Conservation (phyloP, 441 rosid species). For the Eugenia klotzschiana region DNA sequence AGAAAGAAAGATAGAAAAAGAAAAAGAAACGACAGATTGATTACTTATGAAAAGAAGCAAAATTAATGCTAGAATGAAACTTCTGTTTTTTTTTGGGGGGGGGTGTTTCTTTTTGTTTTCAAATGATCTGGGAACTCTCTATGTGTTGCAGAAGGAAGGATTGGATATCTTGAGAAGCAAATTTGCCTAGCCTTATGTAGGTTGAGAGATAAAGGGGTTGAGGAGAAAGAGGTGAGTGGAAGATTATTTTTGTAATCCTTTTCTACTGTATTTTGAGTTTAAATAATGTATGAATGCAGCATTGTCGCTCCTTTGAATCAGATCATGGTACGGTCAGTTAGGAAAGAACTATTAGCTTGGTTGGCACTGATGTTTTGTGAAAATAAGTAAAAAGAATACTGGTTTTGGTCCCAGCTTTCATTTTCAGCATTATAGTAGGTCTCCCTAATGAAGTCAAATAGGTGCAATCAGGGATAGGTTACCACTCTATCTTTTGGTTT, state of each 20-base stretch:
- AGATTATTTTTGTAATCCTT: neutral
- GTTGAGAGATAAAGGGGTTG: conserved; percentile 54
- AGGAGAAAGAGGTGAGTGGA: conserved; percentile 48
- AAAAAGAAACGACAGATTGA: neutral
- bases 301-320: neutral
- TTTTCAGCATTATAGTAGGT: neutral
- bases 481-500: neutral
- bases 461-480: neutral
- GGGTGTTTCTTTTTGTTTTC: neutral
- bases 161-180: conserved; percentile 48
- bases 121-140: neutral
- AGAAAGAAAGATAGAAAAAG: neutral
- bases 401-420: neutral
- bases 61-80: neutral
- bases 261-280: neutral
- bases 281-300: neutral
- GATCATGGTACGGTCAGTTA: neutral
- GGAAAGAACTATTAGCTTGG: neutral
- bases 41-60: neutral
- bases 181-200: conserved; percentile 63
- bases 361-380: neutral
- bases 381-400: neutral
- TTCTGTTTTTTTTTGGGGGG: neutral
- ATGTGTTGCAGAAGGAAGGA: conserved; percentile 25
- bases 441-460: neutral